Conservation (phyloP, 1,139 yeast genomes). For the Lodderomyces parapsilosis region DNA sequence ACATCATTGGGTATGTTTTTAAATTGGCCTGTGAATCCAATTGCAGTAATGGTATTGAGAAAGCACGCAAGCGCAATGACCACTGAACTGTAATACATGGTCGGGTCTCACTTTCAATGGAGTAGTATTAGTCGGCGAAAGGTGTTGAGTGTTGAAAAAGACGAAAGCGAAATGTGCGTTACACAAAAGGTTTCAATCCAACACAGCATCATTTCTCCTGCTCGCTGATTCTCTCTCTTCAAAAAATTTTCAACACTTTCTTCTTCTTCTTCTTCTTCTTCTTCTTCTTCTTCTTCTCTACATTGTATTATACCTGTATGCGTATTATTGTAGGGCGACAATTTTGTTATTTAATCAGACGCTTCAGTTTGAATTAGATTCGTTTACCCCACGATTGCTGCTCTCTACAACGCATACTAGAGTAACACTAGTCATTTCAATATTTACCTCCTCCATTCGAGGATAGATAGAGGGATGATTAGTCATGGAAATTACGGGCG, state of each 20-base stretch:
- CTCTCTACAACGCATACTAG: slow-evolving; percentile 57
- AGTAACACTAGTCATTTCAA: slow-evolving; percentile 33
- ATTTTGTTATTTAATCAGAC: slow-evolving; percentile 14
- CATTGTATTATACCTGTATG: slow-evolving; percentile 46
- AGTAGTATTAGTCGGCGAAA: too few species aligned
- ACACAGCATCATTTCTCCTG: not conserved
- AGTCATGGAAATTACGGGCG: slow-evolving; percentile 48
- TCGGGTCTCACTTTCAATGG: too few species aligned
- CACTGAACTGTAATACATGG: not conserved
- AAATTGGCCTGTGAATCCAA: slow-evolving; percentile 21
- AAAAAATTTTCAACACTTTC: slow-evolving; percentile 4
- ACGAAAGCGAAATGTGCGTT: too few species aligned
- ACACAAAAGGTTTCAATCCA: too few species aligned
- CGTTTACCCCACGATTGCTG: slow-evolving; percentile 39
- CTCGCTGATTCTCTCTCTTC: not conserved
- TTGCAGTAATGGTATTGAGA: slow-evolving; percentile 7
- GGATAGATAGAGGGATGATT: slow-evolving; percentile 18
- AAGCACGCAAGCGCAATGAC: not conserved
- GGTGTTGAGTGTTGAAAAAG: too few species aligned
- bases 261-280: slow-evolving; percentile 8
- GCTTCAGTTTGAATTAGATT: not conserved
- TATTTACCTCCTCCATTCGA: not conserved
- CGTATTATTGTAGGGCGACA: slow-evolving; percentile 56
- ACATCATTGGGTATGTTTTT: slow-evolving; percentile 25
- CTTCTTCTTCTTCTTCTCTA: slow-evolving; percentile 17